A percentile compares a stretch with the other conserved stretches of the same genome.
Evolutionary conservation across 2,329 filamentous ascomycete species (phyloP).

Genomic region (Alternaria sp.): DNA sequence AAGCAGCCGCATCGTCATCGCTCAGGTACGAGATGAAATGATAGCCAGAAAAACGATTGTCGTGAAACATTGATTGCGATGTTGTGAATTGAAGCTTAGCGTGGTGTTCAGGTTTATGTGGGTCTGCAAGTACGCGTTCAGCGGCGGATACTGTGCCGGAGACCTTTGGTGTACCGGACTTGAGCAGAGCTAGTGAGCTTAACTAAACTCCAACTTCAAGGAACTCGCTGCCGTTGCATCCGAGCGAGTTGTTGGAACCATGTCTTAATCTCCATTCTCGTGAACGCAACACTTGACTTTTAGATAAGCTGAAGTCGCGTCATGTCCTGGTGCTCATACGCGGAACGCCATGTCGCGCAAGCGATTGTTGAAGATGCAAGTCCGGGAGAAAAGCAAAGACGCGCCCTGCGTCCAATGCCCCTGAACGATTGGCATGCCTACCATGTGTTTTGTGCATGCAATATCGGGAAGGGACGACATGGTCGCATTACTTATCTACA

Average conservation of each 20-base stretch:
- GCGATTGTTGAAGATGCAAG: neutral
- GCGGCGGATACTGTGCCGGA: constrained; percentile 6
- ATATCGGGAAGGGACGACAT: neutral
- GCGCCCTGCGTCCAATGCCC: neutral
- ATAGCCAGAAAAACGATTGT: neutral
- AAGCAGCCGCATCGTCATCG: constrained; percentile 16
- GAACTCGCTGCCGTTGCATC: neutral
- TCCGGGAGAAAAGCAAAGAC: neutral
- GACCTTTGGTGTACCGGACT: constrained; percentile 20
- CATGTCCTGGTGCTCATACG: neutral
- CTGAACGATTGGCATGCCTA: neutral
- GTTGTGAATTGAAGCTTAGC: neutral
- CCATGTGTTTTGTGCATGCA: neutral
- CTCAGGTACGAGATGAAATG: neutral
- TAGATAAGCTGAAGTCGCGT: neutral
- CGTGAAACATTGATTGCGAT: neutral
- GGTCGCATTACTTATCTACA: neutral
- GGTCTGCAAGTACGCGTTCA: constrained; percentile 15
- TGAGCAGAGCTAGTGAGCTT: constrained; percentile 31
- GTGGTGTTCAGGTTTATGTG: constrained; percentile 19
- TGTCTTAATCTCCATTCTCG: neutral
- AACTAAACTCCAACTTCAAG: constrained; percentile 16
- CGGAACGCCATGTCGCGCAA: neutral
- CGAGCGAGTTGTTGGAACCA: neutral
- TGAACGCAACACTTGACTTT: too few species aligned